Conservation (phyloP, 768 basidiomycete species). For the Cubamyces lactineus region DNA sequence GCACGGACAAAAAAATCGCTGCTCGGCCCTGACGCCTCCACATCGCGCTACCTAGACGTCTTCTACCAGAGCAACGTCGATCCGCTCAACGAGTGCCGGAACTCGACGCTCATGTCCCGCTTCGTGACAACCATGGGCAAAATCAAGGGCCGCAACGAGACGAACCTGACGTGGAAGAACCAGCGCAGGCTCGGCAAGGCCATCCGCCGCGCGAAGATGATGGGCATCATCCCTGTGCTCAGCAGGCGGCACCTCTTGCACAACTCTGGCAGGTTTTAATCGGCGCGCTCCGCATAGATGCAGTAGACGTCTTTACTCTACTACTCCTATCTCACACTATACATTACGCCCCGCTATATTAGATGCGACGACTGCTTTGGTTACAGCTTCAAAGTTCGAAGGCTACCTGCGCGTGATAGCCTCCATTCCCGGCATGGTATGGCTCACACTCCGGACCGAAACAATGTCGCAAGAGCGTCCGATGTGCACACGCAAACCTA, state of each 20-base stretch:
- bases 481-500: slow-evolving; percentile 4
- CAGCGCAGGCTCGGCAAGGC: slow-evolving; percentile 84
- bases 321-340: slow-evolving; percentile 6
- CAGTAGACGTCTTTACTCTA: background rate
- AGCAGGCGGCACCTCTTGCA: slow-evolving; percentile 22
- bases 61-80: slow-evolving; percentile 75
- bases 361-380: background rate
- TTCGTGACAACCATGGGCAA: slow-evolving; percentile 80
- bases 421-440: background rate
- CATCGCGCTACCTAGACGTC: slow-evolving; percentile 62
- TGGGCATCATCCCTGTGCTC: slow-evolving; percentile 76
- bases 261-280: background rate
- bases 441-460: too few relatives aligned
- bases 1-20: slow-evolving; percentile 34
- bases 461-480: background rate
- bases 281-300: background rate
- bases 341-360: slow-evolving; percentile 7
- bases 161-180: slow-evolving; percentile 73
- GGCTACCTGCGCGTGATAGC: background rate
- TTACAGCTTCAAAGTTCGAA: background rate
- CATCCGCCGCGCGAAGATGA: slow-evolving; percentile 85
- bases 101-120: slow-evolving; percentile 57
- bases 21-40: slow-evolving; percentile 58
- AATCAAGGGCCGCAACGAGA: slow-evolving; percentile 70
- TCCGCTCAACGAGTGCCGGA: slow-evolving; percentile 69